Evolutionary conservation across 441 rosid genomes (phyloP), one percentile per base, ranked within the genome.

Genomic region (Bruguiera hainesii): DNA sequence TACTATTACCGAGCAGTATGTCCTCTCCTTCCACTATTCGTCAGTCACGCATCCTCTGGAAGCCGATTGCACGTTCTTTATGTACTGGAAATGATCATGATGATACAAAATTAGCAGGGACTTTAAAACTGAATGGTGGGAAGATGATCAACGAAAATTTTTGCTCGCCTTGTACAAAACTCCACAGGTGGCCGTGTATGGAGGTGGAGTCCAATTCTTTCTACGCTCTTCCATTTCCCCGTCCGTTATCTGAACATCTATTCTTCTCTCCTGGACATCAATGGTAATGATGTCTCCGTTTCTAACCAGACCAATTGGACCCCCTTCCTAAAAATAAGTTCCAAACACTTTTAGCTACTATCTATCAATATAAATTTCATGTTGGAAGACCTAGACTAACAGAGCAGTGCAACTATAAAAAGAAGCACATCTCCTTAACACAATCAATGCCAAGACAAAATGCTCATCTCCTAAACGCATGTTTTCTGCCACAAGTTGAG

Each of bases 21-120:
- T 9, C 46, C 16, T 30, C 26, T 52, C 28, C 60, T 30, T 26
- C 11, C 52, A 15, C 76, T 84, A 91, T 78, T 95, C 98, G 64
- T 95, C 99, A 0, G 98, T 91, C 61, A 95, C 99, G 7, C 99
- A 95, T 66, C 98, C 99, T 62, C 60, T 58, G 21, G 99, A 86
- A 67, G 99, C 97, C 0, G 98, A 78, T 61, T 88, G 84, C 66
- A 94, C 99, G 1, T 79, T 89, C 91, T 90, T 95, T 78, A 95
- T 90, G 87, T 95, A 95, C 99, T 95, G 88, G 52, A 70, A 73
- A 73, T 28, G 46, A 60, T 59, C 13, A 62, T 57, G 13, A 67
- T 10, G 46, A 68, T 7, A 15, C 37, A 56, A 15, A 0, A 26
- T 53, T 10, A 62, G 62, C 23, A 42, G 66, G 39, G 23, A 21